Evolutionary conservation across 192 early-diverging fungal species (phyloP), one percentile per base, ranked within the genome.

Genomic region (Coemansia sp.): DNA sequence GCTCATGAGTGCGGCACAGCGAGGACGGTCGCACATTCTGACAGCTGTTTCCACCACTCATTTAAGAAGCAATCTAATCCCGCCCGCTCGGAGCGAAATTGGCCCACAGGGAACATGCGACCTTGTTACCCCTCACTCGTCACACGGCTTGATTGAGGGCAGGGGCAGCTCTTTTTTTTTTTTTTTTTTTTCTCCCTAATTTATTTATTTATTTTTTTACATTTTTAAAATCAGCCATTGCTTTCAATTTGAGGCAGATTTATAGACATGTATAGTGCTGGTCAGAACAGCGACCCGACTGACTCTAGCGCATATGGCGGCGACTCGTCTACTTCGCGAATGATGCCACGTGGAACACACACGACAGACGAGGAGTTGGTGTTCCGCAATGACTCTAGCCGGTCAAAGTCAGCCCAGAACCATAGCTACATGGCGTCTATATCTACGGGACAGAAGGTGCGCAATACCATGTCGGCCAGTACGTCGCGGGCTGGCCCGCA

Each of bases 391-490:
- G 68, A 79, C 61, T 79, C 77, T 57, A 65, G 62, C 28, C 31
- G 62, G 65, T 79, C 77, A 62, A 79, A 79, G 61, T 61, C 72
- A 4, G 25, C 69, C 34, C 77, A 74, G 65, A 79, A 79, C 77
- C 77, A 79, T 62, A 62, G 55, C 57, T 79, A 79, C 71, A 79
- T 79, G 77, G 68, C 72, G 11, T 74, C 77, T 35, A 64, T 79
- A 62, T 70, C 72, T n/a, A 74, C 77, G 6, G 72, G 77, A 28
- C 77, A 79, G 31, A 74, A 74, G 35, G 72, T 47, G 53, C 64
- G 77, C 53, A 72, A 38, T 48, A 73, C 76, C 13, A 13, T 72
- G 53, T 52, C 36, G 13, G 66, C 26, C 26, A 73, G 71, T 64
- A 43, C 60, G 25, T 23, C 65, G 58, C 65, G 60, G 28, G 47